Conservation (phyloP, 73 alveolate species). For the Urostyla sp. region DNA sequence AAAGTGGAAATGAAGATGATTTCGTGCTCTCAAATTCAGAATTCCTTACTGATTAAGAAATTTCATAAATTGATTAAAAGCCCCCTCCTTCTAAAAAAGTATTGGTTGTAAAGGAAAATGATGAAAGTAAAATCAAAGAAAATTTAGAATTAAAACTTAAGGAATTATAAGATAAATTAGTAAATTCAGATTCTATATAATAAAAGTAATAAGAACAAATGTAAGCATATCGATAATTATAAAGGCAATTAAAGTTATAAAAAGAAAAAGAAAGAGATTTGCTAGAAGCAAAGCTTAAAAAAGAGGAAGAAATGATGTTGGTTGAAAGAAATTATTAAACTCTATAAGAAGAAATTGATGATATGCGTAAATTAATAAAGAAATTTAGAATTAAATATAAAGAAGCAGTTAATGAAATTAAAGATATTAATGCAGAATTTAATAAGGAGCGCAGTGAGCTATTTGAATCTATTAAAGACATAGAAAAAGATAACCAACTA, state of each 20-base stretch:
- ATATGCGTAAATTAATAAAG: slow-evolving; percentile 67
- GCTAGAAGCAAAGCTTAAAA: slow-evolving; percentile 70
- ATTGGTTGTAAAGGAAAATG: slow-evolving; percentile 66
- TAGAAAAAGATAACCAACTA: slow-evolving; percentile 82
- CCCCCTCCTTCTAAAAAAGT: slow-evolving; percentile 41
- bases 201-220: slow-evolving; percentile 79
- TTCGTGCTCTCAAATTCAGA: slow-evolving; percentile 48
- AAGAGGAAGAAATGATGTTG: slow-evolving; percentile 82
- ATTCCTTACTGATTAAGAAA: slow-evolving; percentile 26
- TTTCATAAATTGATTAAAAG: slow-evolving; percentile 14
- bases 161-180: slow-evolving; percentile 70
- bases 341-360: slow-evolving; percentile 81
- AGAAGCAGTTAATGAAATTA: slow-evolving; percentile 79
- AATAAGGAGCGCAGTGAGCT: slow-evolving; percentile 87
- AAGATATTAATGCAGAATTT: slow-evolving; percentile 87
- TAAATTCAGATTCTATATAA: slow-evolving; percentile 67
- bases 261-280: slow-evolving; percentile 85
- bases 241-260: slow-evolving; percentile 84
- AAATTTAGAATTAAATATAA: slow-evolving; percentile 66
- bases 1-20: slow-evolving; percentile 67
- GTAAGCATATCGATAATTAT: slow-evolving; percentile 84
- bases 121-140: slow-evolving; percentile 80
- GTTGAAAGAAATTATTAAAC: slow-evolving; percentile 75
- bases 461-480: slow-evolving; percentile 79
- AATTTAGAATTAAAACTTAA: slow-evolving; percentile 73